Percentiles rank a stretch among this genome's conserved stretches.
phyloP scores from a whole-genome alignment of 1,284 basidiomycete genomes.

The Cutaneotrichosporon sp. region DNA sequence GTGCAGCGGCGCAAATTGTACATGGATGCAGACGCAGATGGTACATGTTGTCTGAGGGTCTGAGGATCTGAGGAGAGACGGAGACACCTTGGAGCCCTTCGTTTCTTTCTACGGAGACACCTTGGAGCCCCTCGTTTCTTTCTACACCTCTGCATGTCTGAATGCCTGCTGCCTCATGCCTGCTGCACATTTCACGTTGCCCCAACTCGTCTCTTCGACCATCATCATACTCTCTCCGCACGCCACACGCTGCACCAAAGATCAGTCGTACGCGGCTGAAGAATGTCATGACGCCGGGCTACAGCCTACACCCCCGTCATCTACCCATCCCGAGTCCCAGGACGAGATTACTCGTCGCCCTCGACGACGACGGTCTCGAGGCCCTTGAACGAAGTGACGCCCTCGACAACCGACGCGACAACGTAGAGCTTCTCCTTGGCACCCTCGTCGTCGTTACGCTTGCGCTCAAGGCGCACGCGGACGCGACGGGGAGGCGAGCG shows the following conservation, averaged over 20 bases:
- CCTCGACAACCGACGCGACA: slow-evolving; percentile 77
- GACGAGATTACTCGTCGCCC: slow-evolving; percentile 57
- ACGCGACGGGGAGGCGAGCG: slow-evolving; percentile 87
- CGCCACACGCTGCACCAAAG: background rate
- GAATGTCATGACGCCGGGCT: slow-evolving; percentile 32
- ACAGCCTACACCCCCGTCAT: slow-evolving; percentile 29
- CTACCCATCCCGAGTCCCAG: slow-evolving; percentile 8
- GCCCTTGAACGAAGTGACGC: slow-evolving; percentile 78
- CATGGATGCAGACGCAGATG: background rate
- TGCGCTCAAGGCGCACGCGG: slow-evolving; percentile 88
- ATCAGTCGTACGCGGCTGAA: slow-evolving; percentile 26
- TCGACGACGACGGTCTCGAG: slow-evolving; percentile 79
- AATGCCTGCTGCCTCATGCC: too few relatives aligned
- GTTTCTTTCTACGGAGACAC: background rate
- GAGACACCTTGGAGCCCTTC: too few relatives aligned
- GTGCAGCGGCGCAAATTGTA: background rate
- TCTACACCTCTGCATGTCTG: background rate
- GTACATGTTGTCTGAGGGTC: too few relatives aligned
- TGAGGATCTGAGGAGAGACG: background rate
- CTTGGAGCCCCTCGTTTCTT: too few relatives aligned
- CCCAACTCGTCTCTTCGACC: background rate
- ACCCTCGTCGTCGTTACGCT: slow-evolving; percentile 92
- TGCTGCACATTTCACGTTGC: too few relatives aligned
- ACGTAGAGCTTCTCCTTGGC: slow-evolving; percentile 97
- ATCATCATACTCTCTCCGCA: background rate